A percentile compares a stretch with the other conserved stretches of the same genome.
Conservation (phyloP, 2,329 filamentous ascomycete species). For the Colletotrichum cordylinicola region DNA sequence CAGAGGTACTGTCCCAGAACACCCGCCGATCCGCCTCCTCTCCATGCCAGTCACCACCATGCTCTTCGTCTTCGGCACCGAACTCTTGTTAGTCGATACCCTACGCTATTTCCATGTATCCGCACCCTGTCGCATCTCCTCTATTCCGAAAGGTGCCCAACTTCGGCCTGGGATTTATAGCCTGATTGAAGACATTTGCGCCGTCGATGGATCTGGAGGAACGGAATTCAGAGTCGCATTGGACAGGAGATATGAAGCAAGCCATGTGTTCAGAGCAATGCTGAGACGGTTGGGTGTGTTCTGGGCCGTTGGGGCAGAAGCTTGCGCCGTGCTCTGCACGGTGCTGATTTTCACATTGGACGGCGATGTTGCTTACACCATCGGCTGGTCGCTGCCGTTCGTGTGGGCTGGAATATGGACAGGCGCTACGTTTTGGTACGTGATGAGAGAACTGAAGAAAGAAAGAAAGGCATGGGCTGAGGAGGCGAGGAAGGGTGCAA, state of each 20-base stretch:
- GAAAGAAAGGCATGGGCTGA: constrained; percentile 30
- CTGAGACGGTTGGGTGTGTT: constrained; percentile 56
- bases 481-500: constrained; percentile 17
- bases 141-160: constrained; percentile 53
- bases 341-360: constrained; percentile 28
- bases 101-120: constrained; percentile 48
- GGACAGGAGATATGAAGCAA: constrained; percentile 57
- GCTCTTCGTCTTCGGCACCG: constrained; percentile 55
- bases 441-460: constrained; percentile 27
- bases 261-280: constrained; percentile 58
- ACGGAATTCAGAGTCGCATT: constrained; percentile 57
- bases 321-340: constrained; percentile 26
- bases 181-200: constrained; percentile 58
- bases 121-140: constrained; percentile 57
- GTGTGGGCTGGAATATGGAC: constrained; percentile 30
- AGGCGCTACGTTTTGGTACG: constrained; percentile 29
- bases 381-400: constrained; percentile 30
- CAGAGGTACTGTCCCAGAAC: constrained; percentile 25
- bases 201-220: constrained; percentile 57
- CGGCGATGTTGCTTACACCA: constrained; percentile 25
- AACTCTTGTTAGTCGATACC: constrained; percentile 54
- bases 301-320: constrained; percentile 44
- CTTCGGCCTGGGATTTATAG: constrained; percentile 59
- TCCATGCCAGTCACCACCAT: constrained; percentile 57
- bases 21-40: constrained; percentile 50